Base-by-base conservation (phyloP, 2,329 filamentous ascomycete genomes). In the Drechslerella coelobrocha region DNA sequence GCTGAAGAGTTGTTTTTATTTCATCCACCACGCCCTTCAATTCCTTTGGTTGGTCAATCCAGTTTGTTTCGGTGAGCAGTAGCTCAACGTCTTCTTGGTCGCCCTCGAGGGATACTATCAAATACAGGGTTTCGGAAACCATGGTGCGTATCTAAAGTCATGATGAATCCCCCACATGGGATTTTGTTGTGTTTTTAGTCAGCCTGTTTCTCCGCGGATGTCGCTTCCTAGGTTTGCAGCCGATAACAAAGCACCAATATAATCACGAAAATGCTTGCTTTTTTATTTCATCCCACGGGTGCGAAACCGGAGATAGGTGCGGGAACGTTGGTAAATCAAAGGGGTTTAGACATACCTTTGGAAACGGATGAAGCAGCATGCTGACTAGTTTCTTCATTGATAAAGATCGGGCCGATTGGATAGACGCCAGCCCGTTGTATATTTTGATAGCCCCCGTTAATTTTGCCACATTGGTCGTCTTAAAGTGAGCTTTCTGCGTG, bases 341-440 rank as follows among this genome's bases (percentile, higher is more conserved):
- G 56, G 21, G 21, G 24, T 26, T 29, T 3, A 29, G 62, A 75
- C 87, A 80, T 74, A 95, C 86, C 75, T 85, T 85, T 4, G 92
- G 91, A 82, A 91, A 96, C 0, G 91, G 90, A 80, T 96, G 93
- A 63, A 86, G 79, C 73, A 96, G 81, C 81, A 96, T 85, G 21
- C 84, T 86, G 0, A 84, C 84, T 41, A 97, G 80, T 77, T 92
- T 90, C 77, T 84, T 86, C 59, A 87, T 78, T 2, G 88, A 89
- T 6, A 85, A 79, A 0, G 81, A 80, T 23, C 81, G 79, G n/a
- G 83, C 78, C n/a, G 68, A 73, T 52, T 69, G 73, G 50, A 80
- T 76, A 1, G 78, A 78, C 2, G 86, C 85, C 24, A 96, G 79
- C 0, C 86, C 86, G 1, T 87, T 85, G 78, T 97, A 97, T 10